Evolutionary conservation across 108 stramenopile genomes (phyloP).

Genomic region (Skeletonema menzelii): DNA sequence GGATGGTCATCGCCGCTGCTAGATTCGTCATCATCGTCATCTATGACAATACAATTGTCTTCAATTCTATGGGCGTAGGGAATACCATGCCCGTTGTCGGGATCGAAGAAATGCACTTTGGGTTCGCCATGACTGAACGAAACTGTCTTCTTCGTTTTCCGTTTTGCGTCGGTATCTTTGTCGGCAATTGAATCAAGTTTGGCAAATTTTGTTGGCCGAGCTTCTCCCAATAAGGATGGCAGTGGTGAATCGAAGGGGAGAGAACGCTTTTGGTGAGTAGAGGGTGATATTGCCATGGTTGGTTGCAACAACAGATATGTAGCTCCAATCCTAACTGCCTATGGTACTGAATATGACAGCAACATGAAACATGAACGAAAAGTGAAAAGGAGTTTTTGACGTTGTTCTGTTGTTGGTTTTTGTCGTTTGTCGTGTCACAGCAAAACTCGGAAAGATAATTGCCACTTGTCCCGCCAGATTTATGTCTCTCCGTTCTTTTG

Average conservation of each 20-base stretch:
- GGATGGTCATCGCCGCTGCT: background rate
- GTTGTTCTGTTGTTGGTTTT: no score
- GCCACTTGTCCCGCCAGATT: no score
- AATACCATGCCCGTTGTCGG: background rate
- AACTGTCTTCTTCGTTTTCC: background rate
- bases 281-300: background rate
- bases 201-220: background rate
- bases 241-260: background rate
- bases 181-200: no score
- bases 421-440: no score
- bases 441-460: no score
- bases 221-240: background rate
- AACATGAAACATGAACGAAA: no score
- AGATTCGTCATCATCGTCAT: constrained; percentile 5
- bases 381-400: no score
- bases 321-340: no score
- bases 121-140: background rate
- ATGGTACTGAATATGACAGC: no score
- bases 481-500: no score
- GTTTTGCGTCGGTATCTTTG: no score
- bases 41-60: background rate
- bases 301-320: no score
- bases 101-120: background rate
- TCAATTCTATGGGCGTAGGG: background rate
- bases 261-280: background rate